Percentiles rank a stretch among this genome's conserved stretches.
Evolutionary conservation across 257 asterid species (phyloP).

Genomic region (Solanum acaule): DNA sequence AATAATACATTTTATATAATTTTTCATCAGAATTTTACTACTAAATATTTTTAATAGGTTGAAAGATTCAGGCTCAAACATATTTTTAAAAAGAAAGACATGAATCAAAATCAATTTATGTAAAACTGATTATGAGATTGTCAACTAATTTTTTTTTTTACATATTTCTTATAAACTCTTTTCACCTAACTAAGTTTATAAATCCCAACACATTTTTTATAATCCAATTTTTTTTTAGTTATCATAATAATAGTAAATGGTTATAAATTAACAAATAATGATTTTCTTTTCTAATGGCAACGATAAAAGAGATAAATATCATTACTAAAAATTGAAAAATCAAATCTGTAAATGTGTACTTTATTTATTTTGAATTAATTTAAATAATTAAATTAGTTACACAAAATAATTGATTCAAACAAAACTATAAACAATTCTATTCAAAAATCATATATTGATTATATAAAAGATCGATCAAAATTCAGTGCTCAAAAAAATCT

Average conservation of each 20-base stretch:
- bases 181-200: not conserved
- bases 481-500: not conserved
- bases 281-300: not conserved
- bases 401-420: not conserved
- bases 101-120: not conserved
- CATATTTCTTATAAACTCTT: too few relatives aligned
- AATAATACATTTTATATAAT: too few relatives aligned
- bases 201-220: not conserved
- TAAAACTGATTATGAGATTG: not conserved
- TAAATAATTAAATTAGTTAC: too few relatives aligned
- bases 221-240: not conserved
- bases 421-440: too few relatives aligned
- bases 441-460: not conserved
- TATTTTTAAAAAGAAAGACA: too few relatives aligned
- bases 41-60: not conserved
- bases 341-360: too few relatives aligned
- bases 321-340: too few relatives aligned
- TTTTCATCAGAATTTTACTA: too few relatives aligned
- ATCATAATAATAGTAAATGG: not conserved
- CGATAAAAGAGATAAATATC: not conserved
- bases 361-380: too few relatives aligned
- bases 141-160: too few relatives aligned
- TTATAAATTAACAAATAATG: too few relatives aligned
- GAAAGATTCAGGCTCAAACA: too few relatives aligned
- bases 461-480: not conserved